A percentile compares a stretch with the other conserved stretches of the same genome.
phyloP scores from a whole-genome alignment of 2,329 filamentous ascomycete genomes.

The Xylariaceae sp. region DNA sequence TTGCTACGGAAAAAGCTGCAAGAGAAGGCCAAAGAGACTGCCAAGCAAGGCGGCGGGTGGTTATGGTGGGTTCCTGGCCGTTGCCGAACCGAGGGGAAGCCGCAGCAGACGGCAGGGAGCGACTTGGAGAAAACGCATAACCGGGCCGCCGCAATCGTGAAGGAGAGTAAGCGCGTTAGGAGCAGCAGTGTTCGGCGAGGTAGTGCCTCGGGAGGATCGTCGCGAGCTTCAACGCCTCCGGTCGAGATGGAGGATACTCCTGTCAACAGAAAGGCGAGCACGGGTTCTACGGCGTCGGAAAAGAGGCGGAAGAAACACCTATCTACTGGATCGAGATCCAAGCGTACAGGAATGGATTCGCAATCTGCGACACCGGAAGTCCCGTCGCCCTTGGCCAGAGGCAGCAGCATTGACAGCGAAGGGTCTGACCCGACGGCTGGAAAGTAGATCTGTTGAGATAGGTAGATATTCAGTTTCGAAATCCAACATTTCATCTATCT shows the following conservation, averaged over 20 bases:
- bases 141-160: slow-evolving; percentile 42
- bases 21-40: slow-evolving; percentile 62
- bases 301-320: slow-evolving; percentile 51
- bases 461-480: neutral
- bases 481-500: neutral
- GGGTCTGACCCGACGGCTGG: slow-evolving; percentile 1
- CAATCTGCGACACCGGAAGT: slow-evolving; percentile 53
- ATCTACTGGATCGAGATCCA: slow-evolving; percentile 39
- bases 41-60: slow-evolving; percentile 66
- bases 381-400: slow-evolving; percentile 50
- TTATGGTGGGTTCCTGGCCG: slow-evolving; percentile 85
- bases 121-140: slow-evolving; percentile 39
- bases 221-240: slow-evolving; percentile 47
- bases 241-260: slow-evolving; percentile 41
- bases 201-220: slow-evolving; percentile 47
- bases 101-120: slow-evolving; percentile 11
- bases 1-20: slow-evolving; percentile 67
- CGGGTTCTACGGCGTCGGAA: slow-evolving; percentile 45
- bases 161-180: slow-evolving; percentile 46
- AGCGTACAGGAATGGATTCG: slow-evolving; percentile 44
- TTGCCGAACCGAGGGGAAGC: slow-evolving; percentile 42
- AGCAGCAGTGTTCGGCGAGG: slow-evolving; percentile 51
- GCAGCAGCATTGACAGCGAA: slow-evolving; percentile 39
- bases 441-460: neutral
- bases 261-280: slow-evolving; percentile 44